Evolutionary conservation across 2,329 filamentous ascomycete genomes (phyloP), one percentile per base, ranked within the genome.

Genomic region (Colletotrichum sp.): DNA sequence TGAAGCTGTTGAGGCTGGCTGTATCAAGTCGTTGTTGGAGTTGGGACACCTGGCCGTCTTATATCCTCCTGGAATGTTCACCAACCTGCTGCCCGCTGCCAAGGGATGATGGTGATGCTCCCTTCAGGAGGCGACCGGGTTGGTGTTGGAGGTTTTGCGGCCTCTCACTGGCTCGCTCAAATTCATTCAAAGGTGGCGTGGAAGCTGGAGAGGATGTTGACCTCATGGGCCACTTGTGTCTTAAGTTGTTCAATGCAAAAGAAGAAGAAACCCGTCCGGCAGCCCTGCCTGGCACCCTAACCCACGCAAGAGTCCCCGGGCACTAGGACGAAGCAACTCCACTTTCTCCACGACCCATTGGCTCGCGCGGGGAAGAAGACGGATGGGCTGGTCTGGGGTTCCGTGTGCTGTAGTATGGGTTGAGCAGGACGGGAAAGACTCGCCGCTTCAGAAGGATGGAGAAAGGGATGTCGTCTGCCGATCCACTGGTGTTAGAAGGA

Each of bases 361-460:
- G 70, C 69, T 69, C 36, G 70, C 73, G 70, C 70, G 73, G 73
- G 73, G 70, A 73, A 73, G 57, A 34, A 66, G 36, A 39, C 39
- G 22, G 57, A 30, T 63, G 13, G 30, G 32, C 70, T 72, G 36
- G 72, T 73, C 73, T 64, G 73, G 73, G 70, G 73, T 32, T 52
- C 94, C 80, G 63, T 62, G 16, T 62, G 34, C 15, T 27, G 29
- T 30, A 9, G 67, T 22, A 66, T 52, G 63, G 36, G 19, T 22
- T 66, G 63, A 36, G 22, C 19, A 22, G 30, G 25, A 64, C 62
- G 27, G 25, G n/a, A 64, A 25, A 64, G 32, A 34, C 7, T 22
- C n/a, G 25, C 36, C 62, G 25, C 32, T 22, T 27, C n/a, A 27
- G 32, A 32, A 64, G 22, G 16, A 62, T 34, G 30, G 59, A 59